Conservation (phyloP, 2,329 filamentous ascomycete genomes). For the Alternaria ventricosa region DNA sequence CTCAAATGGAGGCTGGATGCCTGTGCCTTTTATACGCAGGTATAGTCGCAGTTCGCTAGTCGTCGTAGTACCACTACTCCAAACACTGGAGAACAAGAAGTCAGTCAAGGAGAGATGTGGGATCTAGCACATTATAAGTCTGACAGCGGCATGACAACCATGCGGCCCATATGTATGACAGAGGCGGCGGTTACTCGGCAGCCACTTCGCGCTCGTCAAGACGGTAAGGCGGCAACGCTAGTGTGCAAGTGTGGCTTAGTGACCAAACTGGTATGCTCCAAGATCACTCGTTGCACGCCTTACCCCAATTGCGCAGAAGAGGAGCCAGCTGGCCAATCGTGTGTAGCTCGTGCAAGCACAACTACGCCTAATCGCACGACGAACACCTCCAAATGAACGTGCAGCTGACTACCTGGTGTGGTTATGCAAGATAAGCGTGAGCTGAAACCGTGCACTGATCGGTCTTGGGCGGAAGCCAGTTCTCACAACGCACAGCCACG, state of each 20-base stretch:
- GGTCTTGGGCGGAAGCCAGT: neutral
- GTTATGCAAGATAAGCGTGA: neutral
- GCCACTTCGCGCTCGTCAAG: slow-evolving; percentile 2
- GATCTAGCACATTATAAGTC: neutral
- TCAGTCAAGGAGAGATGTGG: neutral
- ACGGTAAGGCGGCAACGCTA: slow-evolving; percentile 13
- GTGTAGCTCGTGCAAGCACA: neutral
- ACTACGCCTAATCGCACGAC: neutral
- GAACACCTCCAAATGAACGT: neutral
- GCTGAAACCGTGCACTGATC: neutral
- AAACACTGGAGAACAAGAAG: neutral
- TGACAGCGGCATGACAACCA: neutral
- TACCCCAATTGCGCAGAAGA: neutral
- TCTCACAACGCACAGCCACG: neutral
- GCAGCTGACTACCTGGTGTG: neutral
- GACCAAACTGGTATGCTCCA: neutral
- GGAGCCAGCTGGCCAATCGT: neutral
- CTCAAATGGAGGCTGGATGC: neutral
- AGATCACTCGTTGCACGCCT: neutral
- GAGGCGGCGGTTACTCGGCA: slow-evolving; percentile 5
- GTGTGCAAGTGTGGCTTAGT: slow-evolving; percentile 3
- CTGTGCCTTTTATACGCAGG: neutral
- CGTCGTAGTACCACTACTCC: neutral
- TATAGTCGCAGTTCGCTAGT: neutral
- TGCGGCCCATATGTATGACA: slow-evolving; percentile 2